A percentile compares a stretch with the other conserved stretches of the same genome.
These are phyloP conservation scores for Naganishia randhawae DNA, from an alignment of 768 basidiomycete genomes.

Conservation along the genomic window DNA sequence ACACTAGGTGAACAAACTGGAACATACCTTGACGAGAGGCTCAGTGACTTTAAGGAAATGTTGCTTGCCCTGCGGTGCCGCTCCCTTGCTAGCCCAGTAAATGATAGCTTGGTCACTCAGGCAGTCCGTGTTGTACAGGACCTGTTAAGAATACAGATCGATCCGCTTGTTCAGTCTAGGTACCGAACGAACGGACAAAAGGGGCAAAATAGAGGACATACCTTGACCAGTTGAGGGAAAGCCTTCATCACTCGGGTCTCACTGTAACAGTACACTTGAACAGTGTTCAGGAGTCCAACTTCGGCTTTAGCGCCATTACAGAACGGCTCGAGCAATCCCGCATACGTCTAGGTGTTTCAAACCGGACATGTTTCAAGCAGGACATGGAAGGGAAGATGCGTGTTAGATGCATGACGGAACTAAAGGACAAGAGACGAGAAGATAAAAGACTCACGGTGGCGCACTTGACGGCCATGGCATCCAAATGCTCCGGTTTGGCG, in stretches of 20 bases:
- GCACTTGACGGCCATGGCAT: slow-evolving; percentile 80
- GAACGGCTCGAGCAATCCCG: slow-evolving; percentile 84
- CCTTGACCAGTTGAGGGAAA: slow-evolving; percentile 93
- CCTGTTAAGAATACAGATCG: neutral
- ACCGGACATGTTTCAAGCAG: neutral
- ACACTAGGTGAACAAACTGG: slow-evolving; percentile 26
- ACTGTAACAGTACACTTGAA: slow-evolving; percentile 94
- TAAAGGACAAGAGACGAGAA: neutral
- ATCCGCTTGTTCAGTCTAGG: neutral
- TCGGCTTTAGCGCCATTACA: slow-evolving; percentile 82
- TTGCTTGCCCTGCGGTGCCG: slow-evolving; percentile 89
- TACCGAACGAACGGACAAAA: neutral
- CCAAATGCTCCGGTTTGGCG: slow-evolving; percentile 85
- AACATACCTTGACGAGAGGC: slow-evolving; percentile 67
- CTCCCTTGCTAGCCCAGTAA: slow-evolving; percentile 97
- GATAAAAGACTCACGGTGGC: slow-evolving; percentile 63
- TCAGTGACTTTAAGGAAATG: slow-evolving; percentile 88
- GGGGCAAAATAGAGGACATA: slow-evolving; percentile 37
- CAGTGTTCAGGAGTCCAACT: slow-evolving; percentile 88
- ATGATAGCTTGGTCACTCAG: slow-evolving; percentile 93
- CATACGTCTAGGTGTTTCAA: slow-evolving; percentile 71
- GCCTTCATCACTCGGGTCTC: slow-evolving; percentile 91
- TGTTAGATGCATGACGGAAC: neutral
- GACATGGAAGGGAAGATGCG: neutral
- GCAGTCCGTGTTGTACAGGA: slow-evolving; percentile 88